Percentiles rank a stretch among this genome's conserved stretches.
Evolutionary conservation across 371 early-diverging fungal species (phyloP).

Genomic region (Rhizopus delemar): DNA sequence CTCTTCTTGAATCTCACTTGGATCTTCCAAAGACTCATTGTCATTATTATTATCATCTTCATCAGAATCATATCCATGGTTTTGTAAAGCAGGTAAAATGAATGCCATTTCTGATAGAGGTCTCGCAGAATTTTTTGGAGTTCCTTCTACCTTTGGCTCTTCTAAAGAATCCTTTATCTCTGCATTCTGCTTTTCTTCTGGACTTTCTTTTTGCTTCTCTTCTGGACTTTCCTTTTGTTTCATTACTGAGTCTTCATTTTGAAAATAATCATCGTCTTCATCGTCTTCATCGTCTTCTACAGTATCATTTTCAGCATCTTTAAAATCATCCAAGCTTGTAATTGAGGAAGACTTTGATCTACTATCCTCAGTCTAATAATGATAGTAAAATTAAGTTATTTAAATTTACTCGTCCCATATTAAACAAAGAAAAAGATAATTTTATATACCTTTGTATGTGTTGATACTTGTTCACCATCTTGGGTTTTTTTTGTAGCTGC

Average conservation of each 20-base stretch:
- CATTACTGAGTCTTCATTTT: constrained; percentile 15
- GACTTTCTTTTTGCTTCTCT: background rate
- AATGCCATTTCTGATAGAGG: constrained; percentile 21
- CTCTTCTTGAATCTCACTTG: constrained; percentile 4
- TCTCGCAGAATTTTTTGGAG: background rate
- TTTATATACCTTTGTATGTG: background rate
- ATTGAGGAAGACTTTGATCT: constrained; percentile 24
- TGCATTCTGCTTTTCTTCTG: constrained; percentile 8
- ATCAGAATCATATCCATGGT: constrained; percentile 18
- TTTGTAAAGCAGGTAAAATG: constrained; percentile 29
- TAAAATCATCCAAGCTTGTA: constrained; percentile 17
- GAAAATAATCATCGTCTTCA: constrained; percentile 28
- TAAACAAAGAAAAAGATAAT: background rate
- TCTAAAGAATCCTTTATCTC: constrained; percentile 1
- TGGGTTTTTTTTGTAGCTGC: background rate
- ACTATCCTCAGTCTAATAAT: background rate
- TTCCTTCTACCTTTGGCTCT: constrained; percentile 8
- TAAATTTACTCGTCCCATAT: background rate
- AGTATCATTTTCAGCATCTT: constrained; percentile 21
- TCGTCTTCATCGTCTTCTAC: constrained; percentile 21
- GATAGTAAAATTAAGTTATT: background rate
- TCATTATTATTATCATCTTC: constrained; percentile 18
- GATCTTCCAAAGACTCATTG: constrained; percentile 18
- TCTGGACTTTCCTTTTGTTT: no score
- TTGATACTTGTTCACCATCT: background rate